phyloP scores from a whole-genome alignment of 257 asterid genomes.

The Solanum ahanhuiri region DNA sequence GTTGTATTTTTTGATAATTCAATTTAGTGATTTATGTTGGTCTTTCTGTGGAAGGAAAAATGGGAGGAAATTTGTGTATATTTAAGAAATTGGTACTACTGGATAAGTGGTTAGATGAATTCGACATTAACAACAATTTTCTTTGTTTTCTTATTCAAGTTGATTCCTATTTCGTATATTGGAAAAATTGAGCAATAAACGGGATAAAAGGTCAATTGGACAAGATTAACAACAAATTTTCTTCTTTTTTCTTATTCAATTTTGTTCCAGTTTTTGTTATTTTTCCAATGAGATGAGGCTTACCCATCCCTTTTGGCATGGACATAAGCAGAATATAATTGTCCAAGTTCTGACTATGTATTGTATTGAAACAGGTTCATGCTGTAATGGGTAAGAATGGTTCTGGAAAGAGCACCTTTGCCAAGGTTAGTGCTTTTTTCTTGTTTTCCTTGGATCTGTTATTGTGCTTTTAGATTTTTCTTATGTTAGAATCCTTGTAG shows the following conservation, averaged over 20 bases:
- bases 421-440: slow-evolving; percentile 60
- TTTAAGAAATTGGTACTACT: background rate
- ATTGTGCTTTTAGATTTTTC: background rate
- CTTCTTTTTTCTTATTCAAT: background rate
- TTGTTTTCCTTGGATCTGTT: background rate
- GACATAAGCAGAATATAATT: background rate
- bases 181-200: background rate
- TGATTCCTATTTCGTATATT: background rate
- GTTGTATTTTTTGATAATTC: background rate
- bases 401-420: slow-evolving; percentile 98
- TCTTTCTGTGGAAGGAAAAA: background rate
- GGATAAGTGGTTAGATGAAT: background rate
- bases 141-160: background rate
- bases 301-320: background rate
- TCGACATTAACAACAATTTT: background rate
- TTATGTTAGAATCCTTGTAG: background rate
- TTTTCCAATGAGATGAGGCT: background rate
- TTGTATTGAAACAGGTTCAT: slow-evolving; percentile 51
- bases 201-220: background rate
- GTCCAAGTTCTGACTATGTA: slow-evolving; percentile 13
- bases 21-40: background rate
- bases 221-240: background rate
- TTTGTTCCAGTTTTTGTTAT: background rate
- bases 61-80: background rate
- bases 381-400: slow-evolving; percentile 98